These are phyloP conservation scores for Leishmania tarentolae DNA, from an alignment of 208 protist genomes.

Conservation along the genomic window DNA sequence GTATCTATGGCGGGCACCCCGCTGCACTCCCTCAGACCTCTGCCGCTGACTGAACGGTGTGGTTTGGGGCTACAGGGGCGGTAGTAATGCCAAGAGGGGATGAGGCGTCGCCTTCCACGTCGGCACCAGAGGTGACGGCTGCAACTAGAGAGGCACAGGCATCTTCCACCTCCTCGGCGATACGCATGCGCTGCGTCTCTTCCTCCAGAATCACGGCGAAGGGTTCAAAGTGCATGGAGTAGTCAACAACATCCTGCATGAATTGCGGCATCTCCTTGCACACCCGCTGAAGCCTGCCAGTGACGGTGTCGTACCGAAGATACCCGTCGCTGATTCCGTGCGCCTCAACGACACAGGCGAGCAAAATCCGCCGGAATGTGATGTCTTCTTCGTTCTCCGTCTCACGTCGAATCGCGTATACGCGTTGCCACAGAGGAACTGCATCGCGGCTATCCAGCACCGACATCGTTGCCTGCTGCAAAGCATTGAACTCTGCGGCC, in stretches of 20 bases:
- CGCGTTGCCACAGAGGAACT: conserved; percentile 65
- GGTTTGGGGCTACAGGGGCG: not conserved
- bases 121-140: not conserved
- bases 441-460: conserved; percentile 48
- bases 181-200: conserved; percentile 65
- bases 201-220: conserved; percentile 50
- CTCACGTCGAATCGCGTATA: conserved; percentile 62
- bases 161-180: conserved; percentile 41
- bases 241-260: conserved; percentile 51
- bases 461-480: conserved; percentile 6
- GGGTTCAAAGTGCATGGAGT: conserved; percentile 48
- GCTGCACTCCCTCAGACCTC: not conserved
- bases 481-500: conserved; percentile 9
- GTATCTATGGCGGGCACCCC: not conserved
- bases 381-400: conserved; percentile 77
- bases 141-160: not conserved
- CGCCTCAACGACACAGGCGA: conserved; percentile 50
- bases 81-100: not conserved
- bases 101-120: not conserved
- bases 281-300: conserved; percentile 10
- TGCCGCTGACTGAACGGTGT: not conserved
- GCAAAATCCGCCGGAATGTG: conserved; percentile 39
- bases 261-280: conserved; percentile 18
- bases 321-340: conserved; percentile 46
- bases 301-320: conserved; percentile 35